Percentiles rank a stretch among this genome's conserved stretches.
Conservation (phyloP, 306 rosid species). For the Luffa acutangula region DNA sequence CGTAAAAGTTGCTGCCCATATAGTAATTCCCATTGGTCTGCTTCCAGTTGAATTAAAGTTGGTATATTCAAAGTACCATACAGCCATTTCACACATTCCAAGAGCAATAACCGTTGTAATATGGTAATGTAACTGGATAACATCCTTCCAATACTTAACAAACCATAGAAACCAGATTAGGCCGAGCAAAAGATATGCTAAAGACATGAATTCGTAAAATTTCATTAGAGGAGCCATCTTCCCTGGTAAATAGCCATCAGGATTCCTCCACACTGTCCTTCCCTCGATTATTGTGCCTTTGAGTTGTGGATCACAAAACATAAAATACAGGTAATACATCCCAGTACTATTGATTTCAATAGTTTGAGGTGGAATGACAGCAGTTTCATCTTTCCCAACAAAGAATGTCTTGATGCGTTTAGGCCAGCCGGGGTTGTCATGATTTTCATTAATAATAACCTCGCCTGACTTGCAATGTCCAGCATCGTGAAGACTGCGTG, state of each 20-base stretch:
- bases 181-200: constrained; percentile 71
- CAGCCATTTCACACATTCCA: constrained; percentile 95
- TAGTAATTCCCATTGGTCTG: constrained; percentile 85
- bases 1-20: constrained; percentile 85
- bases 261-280: constrained; percentile 83
- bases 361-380: constrained; percentile 20
- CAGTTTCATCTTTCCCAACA: constrained; percentile 31
- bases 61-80: constrained; percentile 89
- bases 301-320: constrained; percentile 64
- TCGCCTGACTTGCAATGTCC: constrained; percentile 54
- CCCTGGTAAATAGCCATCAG: constrained; percentile 75
- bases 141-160: constrained; percentile 76
- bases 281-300: constrained; percentile 63
- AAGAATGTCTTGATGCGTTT: constrained; percentile 55
- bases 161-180: constrained; percentile 74
- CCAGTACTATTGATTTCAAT: constrained; percentile 51
- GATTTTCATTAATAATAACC: constrained; percentile 52
- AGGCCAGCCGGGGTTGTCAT: constrained; percentile 36
- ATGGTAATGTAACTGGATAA: constrained; percentile 72
- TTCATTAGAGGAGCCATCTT: constrained; percentile 87
- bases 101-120: constrained; percentile 81
- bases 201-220: constrained; percentile 68
- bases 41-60: constrained; percentile 78
- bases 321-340: constrained; percentile 86
- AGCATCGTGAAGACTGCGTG: constrained; percentile 22